Evolutionary conservation across 2,329 filamentous ascomycete genomes (phyloP), one percentile per base, ranked within the genome.

Genomic region (Cladobotryum mycophilum): DNA sequence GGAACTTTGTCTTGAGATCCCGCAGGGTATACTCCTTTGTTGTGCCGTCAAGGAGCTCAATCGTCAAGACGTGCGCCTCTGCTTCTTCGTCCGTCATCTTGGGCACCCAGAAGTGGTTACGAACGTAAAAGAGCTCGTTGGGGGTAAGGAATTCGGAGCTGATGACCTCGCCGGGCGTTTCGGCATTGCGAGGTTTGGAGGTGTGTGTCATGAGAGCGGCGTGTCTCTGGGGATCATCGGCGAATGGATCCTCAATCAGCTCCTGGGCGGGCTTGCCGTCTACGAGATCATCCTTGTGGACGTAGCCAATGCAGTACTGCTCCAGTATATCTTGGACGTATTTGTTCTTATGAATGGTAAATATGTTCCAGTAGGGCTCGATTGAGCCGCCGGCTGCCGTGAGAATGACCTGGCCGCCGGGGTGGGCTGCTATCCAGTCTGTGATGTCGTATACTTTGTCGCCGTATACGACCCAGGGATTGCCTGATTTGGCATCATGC

Each of bases 391-490:
- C 84, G 1, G 81, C 82, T 1, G 84, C 84, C 30, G 79, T 76
- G 8, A 86, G 70, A 52, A 87, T 87, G 13, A 87, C 81, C 47
- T 85, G 79, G 40, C 84, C 84, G 3, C 84, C 84, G 0, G 84
- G 84, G 60, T 87, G 84, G 1, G 76, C 80, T 1, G 73, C 69
- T 18, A 86, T 68, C 81, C 83, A 87, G 46, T 85, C 80, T 1
- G 83, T 86, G 47, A 87, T 86, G 59, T 87, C 79, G 70, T 86
- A 87, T 17, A 87, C 82, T 51, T 80, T 79, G 61, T 80, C 79
- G 20, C 74, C 79, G 48, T 75, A 74, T n/a, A 78, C 80, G 4
- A 87, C 77, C 84, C 84, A 87, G 2, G 82, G 82, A 9, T 70
- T 65, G 1, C 72, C 61, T 0, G 81, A 79, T 17, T 71, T 69